Conservation (phyloP, 2,329 filamentous ascomycete genomes). For the Alternaria sp. region DNA sequence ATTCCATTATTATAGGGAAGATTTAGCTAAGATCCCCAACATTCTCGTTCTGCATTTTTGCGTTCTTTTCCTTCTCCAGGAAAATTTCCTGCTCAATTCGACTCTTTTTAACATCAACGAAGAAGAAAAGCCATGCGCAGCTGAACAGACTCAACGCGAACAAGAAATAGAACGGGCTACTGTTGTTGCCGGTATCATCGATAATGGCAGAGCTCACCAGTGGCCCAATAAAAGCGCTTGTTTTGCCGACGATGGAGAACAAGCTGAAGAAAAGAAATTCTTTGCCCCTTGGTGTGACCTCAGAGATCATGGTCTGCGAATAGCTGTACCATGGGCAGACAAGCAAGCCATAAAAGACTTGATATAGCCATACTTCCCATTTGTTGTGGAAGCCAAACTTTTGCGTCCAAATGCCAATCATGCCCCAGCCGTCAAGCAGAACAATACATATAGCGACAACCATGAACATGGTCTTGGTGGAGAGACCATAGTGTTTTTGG, state of each 20-base stretch:
- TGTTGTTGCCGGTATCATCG: conserved; percentile 67
- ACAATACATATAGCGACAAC: conserved; percentile 69
- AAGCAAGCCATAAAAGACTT: conserved; percentile 69
- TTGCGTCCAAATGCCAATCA: conserved; percentile 67
- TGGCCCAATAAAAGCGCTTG: conserved; percentile 73
- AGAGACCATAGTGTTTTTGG: conserved; percentile 67
- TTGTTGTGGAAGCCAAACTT: conserved; percentile 63
- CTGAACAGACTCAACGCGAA: conserved; percentile 37
- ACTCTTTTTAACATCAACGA: conserved; percentile 36
- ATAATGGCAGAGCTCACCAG: conserved; percentile 75
- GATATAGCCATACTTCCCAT: conserved; percentile 63
- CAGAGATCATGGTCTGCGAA: conserved; percentile 75
- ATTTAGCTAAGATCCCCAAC: not conserved
- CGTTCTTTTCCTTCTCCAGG: conserved; percentile 33
- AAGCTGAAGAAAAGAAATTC: conserved; percentile 76
- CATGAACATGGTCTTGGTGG: conserved; percentile 75
- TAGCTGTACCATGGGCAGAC: conserved; percentile 77
- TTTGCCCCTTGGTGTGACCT: conserved; percentile 72
- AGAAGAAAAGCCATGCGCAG: conserved; percentile 33
- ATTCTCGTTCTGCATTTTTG: conserved; percentile 7
- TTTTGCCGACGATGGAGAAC: conserved; percentile 75
- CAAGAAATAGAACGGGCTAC: conserved; percentile 72
- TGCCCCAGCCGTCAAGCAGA: conserved; percentile 67
- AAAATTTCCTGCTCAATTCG: conserved; percentile 36
- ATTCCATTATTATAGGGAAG: not conserved